Base-by-base conservation (phyloP, 2,329 filamentous ascomycete species). In the Monilinia vaccinii-corymbosi region DNA sequence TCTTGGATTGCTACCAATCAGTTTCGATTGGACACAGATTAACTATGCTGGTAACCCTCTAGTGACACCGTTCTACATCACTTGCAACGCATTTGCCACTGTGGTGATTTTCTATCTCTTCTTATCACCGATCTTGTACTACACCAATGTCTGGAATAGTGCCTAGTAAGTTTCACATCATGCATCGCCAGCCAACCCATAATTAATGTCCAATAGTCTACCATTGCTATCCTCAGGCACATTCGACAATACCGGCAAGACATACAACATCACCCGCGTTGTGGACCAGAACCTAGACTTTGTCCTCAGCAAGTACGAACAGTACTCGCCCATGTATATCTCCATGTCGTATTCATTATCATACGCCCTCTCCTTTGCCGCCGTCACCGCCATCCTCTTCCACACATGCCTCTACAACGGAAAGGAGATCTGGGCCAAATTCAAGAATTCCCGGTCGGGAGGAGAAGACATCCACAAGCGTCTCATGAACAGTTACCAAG, bases 331-430 rank as follows among this genome's bases (percentile, higher is more conserved):
- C 2, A 45, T 48, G 28, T 56, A 48, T 25, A 44, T 53, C 25
- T 53, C 50, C 14, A 44, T 53, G 50, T 44, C 50, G 0, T 53
- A 53, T 16, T 10, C 36, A 6, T 23, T 53, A 10, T 76, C 75
- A 1, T 90, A 90, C 67, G 88, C 86, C 1, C 86, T 85, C 0
- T 73, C 87, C 1, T 88, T 86, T 66, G 77, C 90, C 42, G 87
- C 86, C 63, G 89, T 86, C 0, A 89, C 90, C 68, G 86, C 87
- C 4, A 80, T 85, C 52, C 87, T 90, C 49, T 76, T 87, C 0
- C 81, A 86, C 0, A 78, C 89, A 1, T 73, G 89, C 21, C 78
- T 88, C 0, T 83, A 89, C 71, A 83, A 89, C 62, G 79, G 87
- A 31, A 77, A 81, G 63, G 81, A 84, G 59, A 84, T 90, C 48